Percentiles rank a stretch among this genome's conserved stretches.
These are phyloP conservation scores for Lepidium africanum DNA, from an alignment of 345 rosid genomes.

Conservation along the genomic window DNA sequence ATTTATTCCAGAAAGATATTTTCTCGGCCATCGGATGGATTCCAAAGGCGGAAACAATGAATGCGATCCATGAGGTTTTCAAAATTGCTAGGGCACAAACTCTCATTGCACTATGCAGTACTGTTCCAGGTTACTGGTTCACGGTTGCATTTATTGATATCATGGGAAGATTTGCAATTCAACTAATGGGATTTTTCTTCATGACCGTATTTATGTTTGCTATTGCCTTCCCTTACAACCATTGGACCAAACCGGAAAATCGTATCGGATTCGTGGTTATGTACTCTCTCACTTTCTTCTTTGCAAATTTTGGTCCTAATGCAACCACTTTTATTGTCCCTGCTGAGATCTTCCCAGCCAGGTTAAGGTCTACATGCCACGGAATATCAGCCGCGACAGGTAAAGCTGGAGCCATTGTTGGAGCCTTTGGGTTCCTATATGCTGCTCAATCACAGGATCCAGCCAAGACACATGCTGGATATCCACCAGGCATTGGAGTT, in stretches of 20 bases:
- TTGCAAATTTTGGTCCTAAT: constrained; percentile 71
- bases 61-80: constrained; percentile 47
- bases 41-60: no score
- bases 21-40: no score
- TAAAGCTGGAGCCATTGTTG: constrained; percentile 59
- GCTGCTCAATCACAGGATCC: constrained; percentile 35
- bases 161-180: constrained; percentile 54
- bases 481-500: constrained; percentile 48
- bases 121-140: constrained; percentile 66
- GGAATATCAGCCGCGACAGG: constrained; percentile 69
- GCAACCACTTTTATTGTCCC: constrained; percentile 68
- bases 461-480: constrained; percentile 39
- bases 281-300: constrained; percentile 63
- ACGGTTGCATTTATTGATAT: constrained; percentile 47
- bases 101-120: constrained; percentile 56
- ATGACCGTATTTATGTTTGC: constrained; percentile 73
- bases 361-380: constrained; percentile 69
- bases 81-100: constrained; percentile 56
- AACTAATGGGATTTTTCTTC: constrained; percentile 58
- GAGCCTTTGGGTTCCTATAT: constrained; percentile 64
- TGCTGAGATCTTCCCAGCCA: constrained; percentile 65
- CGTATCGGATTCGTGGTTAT: constrained; percentile 47
- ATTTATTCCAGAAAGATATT: no score
- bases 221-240: constrained; percentile 59
- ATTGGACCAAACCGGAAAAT: constrained; percentile 44